Evolutionary conservation across 1,139 yeast genomes (phyloP), one percentile per base, ranked within the genome.

Genomic region (Suhomyces bokatorum): DNA sequence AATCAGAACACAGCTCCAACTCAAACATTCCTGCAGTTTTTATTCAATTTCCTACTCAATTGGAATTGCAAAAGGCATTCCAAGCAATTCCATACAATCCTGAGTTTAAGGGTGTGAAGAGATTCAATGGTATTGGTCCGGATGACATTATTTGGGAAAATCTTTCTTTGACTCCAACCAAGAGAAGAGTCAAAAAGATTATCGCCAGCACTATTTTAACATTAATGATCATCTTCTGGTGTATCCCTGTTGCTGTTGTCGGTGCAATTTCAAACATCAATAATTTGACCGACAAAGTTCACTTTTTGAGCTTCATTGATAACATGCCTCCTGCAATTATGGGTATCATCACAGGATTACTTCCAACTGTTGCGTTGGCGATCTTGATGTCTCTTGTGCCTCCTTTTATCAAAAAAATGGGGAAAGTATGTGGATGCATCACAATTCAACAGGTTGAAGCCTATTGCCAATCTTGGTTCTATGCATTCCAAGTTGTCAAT

Each of bases 401-500:
- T 7, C 82, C 87, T 33, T 77, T 89, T 50, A 84, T 93, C 50
- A 78, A 64, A 52, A 64, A 64, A 48, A 64, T 85, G 80, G 97
- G 93, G 47, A 80, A 77, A 53, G 57, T 83, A 37, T 68, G 89
- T 24, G 99, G 99, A 17, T 69, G 77, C 41, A 73, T 88, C 22
- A 81, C 96, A 2, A 58, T 68, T 22, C 91, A 89, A 56, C 77
- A 83, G 45, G 80, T 87, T 46, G 96, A 91, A 59, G 73, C 77
- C 48, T 87, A 80, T 65, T 88, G 95, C 53, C 98, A 93, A 66
- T 76, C 84, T 22, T 85, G 96, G 77, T 93, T 73, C 65, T 93
- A 78, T 68, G 95, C 90, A 2, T 91, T 91, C 79, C 93, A 87
- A 66, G 91, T 89, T 43, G 82, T 91, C 37, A 90, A 91, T 62